Evolutionary conservation across 352 stramenopile species (phyloP).

Genomic region (Phytopythium delawarense): DNA sequence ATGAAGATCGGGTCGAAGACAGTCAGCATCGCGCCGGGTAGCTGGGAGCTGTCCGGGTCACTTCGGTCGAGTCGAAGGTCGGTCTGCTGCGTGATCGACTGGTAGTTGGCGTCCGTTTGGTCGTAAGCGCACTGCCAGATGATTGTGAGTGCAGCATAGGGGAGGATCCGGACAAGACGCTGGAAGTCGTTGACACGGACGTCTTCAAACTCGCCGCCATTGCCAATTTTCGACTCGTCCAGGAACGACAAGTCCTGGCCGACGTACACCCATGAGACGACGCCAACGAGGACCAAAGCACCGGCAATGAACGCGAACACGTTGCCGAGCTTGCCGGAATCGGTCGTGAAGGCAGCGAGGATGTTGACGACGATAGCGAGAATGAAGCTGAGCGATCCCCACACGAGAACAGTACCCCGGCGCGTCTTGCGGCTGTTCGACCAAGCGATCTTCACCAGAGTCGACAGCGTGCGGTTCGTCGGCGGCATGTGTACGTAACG

Average conservation of each 20-base stretch:
- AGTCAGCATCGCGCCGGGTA: constrained; percentile 46
- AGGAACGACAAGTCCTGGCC: constrained; percentile 31
- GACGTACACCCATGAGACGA: constrained; percentile 33
- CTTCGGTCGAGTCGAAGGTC: constrained; percentile 39
- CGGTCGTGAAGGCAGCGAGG: constrained; percentile 40
- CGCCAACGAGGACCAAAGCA: constrained; percentile 19
- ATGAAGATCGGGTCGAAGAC: constrained; percentile 46
- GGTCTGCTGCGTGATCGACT: constrained; percentile 65
- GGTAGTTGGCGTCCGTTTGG: constrained; percentile 65
- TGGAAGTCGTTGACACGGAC: constrained; percentile 42
- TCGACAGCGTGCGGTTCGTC: constrained; percentile 36
- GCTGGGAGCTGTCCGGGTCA: constrained; percentile 36
- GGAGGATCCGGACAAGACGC: constrained; percentile 41
- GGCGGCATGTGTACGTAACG: constrained; percentile 50
- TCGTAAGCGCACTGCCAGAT: constrained; percentile 64
- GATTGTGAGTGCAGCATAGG: constrained; percentile 50
- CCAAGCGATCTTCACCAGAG: constrained; percentile 27
- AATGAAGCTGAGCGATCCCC: constrained; percentile 16
- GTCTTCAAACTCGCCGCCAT: constrained; percentile 35
- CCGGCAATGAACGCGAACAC: constrained; percentile 40
- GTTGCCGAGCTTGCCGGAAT: constrained; percentile 31
- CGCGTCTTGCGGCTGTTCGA: constrained; percentile 11
- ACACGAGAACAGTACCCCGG: constrained; percentile 23
- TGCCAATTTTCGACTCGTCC: constrained; percentile 29
- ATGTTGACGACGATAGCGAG: constrained; percentile 42